Evolutionary conservation across 352 stramenopile species (phyloP).

Genomic region (Phytophthora lateralis): DNA sequence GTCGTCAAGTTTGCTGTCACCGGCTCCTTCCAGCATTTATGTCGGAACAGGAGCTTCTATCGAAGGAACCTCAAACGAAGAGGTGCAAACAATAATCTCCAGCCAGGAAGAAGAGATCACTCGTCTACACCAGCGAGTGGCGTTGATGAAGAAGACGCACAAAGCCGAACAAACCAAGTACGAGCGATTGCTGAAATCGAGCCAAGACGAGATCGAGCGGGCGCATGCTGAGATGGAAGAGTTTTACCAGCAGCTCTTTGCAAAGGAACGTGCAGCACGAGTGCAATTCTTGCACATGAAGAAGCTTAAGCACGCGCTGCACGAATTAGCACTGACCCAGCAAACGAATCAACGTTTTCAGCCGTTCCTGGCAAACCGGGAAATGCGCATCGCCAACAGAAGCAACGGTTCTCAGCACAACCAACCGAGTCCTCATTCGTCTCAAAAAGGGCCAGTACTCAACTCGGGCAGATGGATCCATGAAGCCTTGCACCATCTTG

Average conservation of each 20-base stretch:
- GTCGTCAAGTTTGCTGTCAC: slow-evolving; percentile 12
- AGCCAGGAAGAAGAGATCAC: slow-evolving; percentile 74
- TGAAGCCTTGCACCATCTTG: slow-evolving; percentile 46
- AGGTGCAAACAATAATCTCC: slow-evolving; percentile 52
- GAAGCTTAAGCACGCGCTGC: slow-evolving; percentile 69
- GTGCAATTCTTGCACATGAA: slow-evolving; percentile 77
- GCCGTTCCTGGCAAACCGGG: slow-evolving; percentile 38
- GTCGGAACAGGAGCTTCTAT: slow-evolving; percentile 3
- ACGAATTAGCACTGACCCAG: slow-evolving; percentile 52
- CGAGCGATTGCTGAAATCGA: slow-evolving; percentile 45
- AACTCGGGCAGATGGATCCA: slow-evolving; percentile 38
- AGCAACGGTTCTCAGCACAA: slow-evolving; percentile 6
- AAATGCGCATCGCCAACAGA: slow-evolving; percentile 37
- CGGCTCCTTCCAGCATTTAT: slow-evolving; percentile 2
- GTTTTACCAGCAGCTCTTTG: slow-evolving; percentile 53
- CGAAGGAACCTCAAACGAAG: slow-evolving; percentile 18
- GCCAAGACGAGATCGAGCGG: slow-evolving; percentile 56
- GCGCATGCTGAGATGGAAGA: slow-evolving; percentile 46
- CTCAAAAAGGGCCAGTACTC: slow-evolving; percentile 7
- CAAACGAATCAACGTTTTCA: slow-evolving; percentile 69
- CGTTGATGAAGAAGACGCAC: slow-evolving; percentile 66
- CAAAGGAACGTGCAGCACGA: slow-evolving; percentile 67
- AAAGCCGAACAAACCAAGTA: slow-evolving; percentile 57
- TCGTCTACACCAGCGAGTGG: slow-evolving; percentile 61
- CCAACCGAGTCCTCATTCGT: slow-evolving; percentile 7